Evolutionary conservation across 2,329 filamentous ascomycete genomes (phyloP).

Genomic region (Teratosphaeria destructans): DNA sequence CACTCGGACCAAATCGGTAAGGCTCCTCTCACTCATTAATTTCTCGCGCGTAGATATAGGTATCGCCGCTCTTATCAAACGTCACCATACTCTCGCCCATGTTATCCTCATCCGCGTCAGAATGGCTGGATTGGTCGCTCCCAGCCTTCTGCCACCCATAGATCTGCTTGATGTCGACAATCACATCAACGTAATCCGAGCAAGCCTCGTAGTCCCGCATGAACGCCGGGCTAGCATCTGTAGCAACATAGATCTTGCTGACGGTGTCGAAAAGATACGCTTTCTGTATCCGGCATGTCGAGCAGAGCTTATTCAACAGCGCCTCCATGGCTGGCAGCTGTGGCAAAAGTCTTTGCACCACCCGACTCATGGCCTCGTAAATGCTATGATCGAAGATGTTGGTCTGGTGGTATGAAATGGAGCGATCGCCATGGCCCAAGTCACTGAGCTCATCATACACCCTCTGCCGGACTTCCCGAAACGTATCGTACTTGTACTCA

Average conservation of each 20-base stretch:
- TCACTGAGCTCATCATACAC: conserved; percentile 95
- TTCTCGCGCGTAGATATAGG: conserved; percentile 55
- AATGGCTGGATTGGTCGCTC: background rate
- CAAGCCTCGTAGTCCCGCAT: conserved; percentile 97
- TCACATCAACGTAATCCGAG: conserved; percentile 96
- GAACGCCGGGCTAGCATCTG: conserved; percentile 83
- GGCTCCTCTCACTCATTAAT: conserved; percentile 49
- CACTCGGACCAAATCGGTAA: background rate
- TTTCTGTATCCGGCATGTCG: conserved; percentile 91
- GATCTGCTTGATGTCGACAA: conserved; percentile 91
- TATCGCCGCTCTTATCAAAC: conserved; percentile 46
- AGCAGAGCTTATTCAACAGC: conserved; percentile 85
- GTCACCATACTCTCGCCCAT: conserved; percentile 50
- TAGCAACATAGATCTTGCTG: conserved; percentile 97
- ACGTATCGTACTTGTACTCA: conserved; percentile 91
- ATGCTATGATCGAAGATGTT: conserved; percentile 98
- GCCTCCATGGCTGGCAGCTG: conserved; percentile 87
- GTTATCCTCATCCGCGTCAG: background rate
- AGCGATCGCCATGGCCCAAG: conserved; percentile 83
- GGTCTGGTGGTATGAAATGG: conserved; percentile 89
- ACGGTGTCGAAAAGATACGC: conserved; percentile 96
- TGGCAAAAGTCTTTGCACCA: conserved; percentile 94
- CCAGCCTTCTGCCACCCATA: conserved; percentile 57
- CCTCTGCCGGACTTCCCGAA: conserved; percentile 89
- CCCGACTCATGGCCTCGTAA: conserved; percentile 96